These are phyloP conservation scores for Neospora caninum DNA, from an alignment of 169 alveolate species.

Conservation along the genomic window DNA sequence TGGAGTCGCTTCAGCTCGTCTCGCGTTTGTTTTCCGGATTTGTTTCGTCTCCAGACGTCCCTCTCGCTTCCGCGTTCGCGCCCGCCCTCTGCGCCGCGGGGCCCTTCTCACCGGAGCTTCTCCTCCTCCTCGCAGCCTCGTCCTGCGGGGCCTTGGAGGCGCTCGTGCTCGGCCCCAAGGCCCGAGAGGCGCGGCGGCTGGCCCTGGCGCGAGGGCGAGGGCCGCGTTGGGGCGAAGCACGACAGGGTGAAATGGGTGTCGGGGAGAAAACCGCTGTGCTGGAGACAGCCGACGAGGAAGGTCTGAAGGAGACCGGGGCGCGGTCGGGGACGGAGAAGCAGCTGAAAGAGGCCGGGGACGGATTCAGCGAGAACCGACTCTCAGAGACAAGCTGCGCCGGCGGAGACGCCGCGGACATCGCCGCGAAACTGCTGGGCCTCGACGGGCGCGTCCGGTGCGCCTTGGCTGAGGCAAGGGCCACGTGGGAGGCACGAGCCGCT, in stretches of 20 bases:
- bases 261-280: not conserved
- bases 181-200: not conserved
- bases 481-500: not conserved
- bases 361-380: not conserved
- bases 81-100: not conserved
- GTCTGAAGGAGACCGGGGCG: not conserved
- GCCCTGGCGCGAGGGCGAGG: not conserved
- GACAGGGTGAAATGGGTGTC: not conserved
- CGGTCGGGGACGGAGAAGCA: not conserved
- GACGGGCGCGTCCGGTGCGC: not conserved
- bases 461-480: not conserved
- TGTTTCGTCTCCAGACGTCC: not conserved
- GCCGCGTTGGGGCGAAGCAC: not conserved
- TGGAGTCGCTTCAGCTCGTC: not conserved
- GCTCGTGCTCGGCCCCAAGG: not conserved
- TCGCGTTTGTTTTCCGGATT: not conserved
- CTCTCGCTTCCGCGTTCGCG: not conserved
- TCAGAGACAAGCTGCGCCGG: conserved; percentile 5
- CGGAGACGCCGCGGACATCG: not conserved
- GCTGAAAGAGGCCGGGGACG: not conserved
- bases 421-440: not conserved
- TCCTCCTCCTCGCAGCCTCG: not conserved
- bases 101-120: conserved; percentile 4
- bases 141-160: conserved; percentile 25
- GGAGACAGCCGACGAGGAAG: not conserved